phyloP scores from a whole-genome alignment of 495 filamentous ascomycete genomes.

The Aspergillus campestris region DNA sequence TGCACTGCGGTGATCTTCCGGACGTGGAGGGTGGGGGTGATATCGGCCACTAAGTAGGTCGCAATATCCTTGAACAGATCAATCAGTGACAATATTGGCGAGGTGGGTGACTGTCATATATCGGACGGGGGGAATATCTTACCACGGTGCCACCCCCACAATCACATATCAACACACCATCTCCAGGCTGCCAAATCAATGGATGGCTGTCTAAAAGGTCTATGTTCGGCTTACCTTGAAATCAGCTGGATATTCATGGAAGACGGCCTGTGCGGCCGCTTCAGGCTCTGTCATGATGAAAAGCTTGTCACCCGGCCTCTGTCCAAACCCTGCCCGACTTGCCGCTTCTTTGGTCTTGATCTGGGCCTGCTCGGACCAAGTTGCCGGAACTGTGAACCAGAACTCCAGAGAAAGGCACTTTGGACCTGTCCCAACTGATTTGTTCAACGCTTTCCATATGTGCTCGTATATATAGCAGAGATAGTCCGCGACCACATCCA shows the following conservation, averaged over 20 bases:
- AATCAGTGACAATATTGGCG: too few species aligned
- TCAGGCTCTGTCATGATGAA: slow-evolving; percentile 52
- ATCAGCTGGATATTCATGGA: slow-evolving; percentile 2
- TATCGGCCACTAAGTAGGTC: slow-evolving; percentile 26
- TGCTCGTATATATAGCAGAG: slow-evolving; percentile 34
- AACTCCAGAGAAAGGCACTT: slow-evolving; percentile 21
- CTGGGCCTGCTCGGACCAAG: slow-evolving; percentile 13
- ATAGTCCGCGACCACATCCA: slow-evolving; percentile 34
- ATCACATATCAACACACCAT: slow-evolving; percentile 18
- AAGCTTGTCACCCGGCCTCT: slow-evolving; percentile 18
- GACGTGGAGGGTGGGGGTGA: slow-evolving; percentile 16
- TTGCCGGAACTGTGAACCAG: slow-evolving; percentile 18
- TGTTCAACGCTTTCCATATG: slow-evolving; percentile 21
- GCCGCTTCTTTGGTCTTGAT: slow-evolving; percentile 24
- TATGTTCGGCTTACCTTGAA: slow-evolving; percentile 3
- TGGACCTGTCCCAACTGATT: not conserved
- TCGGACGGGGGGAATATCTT: too few species aligned
- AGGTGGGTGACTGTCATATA: not conserved
- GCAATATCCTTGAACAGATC: slow-evolving; percentile 25
- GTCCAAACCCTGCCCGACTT: slow-evolving; percentile 40
- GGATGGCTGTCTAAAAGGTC: not conserved
- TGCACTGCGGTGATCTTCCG: slow-evolving; percentile 11
- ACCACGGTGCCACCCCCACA: slow-evolving; percentile 35
- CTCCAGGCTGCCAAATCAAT: slow-evolving; percentile 4
- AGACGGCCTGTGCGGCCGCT: slow-evolving; percentile 27